Base-by-base conservation (phyloP, 768 basidiomycete species). In the Suillus subluteus region DNA sequence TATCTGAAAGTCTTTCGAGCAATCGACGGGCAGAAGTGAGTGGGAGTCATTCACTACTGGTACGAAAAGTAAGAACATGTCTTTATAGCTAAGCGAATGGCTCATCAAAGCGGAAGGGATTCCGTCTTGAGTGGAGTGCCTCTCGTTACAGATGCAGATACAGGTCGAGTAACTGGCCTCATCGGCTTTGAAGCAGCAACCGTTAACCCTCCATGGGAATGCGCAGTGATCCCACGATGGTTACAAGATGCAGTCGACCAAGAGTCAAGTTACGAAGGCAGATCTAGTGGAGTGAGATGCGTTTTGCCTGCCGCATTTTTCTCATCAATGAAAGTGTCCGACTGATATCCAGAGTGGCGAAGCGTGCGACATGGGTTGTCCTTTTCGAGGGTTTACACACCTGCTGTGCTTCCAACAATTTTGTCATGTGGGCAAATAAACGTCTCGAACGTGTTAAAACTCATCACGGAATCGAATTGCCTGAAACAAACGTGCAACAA, bases 161-260 rank as follows among this genome's bases (percentile, higher is more conserved):
- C n/a, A 48, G n/a, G 23, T 46, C 15, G 21, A 37, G 52, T 63
- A n/a, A 38, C 32, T 16, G 38, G 62, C 18, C 52, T 63, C 21
- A 69, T 72, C 6, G 69, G 70, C 48, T 73, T 70, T 52, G 69
- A 72, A 61, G 69, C 70, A 12, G 44, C 69, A 6, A 69, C 65
- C 15, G 56, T 73, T 11, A 69, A 66, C 32, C 71, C 73, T 5
- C 23, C 69, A 30, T 72, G 73, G 71, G 70, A 73, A 44, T 73
- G 73, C 52, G 65, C 73, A 21, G 55, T 65, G 32, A 58, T 73
- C 13, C 73, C 73, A 4, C 61, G 65, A 23, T 72, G 73, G 73
- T 32, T 72, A 15, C 65, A 66, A 58, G 66, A 67, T 50, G 50
- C 59, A 9, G 50, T 64, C 44, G 65, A 69, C 44, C 43, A 44